Percentiles rank a stretch among this genome's conserved stretches.
Conservation (phyloP, 768 basidiomycete species). For the Lentinula raphanica region DNA sequence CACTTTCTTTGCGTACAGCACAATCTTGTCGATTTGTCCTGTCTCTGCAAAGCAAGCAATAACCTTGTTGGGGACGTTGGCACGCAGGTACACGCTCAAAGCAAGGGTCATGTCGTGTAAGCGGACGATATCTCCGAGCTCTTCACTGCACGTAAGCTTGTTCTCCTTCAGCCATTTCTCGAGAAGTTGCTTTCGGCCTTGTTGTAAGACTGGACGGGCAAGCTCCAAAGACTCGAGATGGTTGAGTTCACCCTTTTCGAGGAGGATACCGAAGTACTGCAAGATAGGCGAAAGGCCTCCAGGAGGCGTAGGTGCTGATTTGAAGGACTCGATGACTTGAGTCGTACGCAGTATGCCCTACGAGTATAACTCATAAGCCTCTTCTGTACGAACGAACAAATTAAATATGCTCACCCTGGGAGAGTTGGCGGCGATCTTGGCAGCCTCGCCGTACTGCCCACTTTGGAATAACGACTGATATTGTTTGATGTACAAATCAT, state of each 20-base stretch:
- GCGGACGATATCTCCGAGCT: slow-evolving; percentile 95
- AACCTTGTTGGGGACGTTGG: slow-evolving; percentile 97
- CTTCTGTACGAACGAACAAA: not conserved
- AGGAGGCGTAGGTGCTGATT: slow-evolving; percentile 84
- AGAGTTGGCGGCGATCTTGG: slow-evolving; percentile 96
- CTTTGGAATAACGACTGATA: slow-evolving; percentile 87
- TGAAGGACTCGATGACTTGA: slow-evolving; percentile 96
- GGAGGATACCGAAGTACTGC: slow-evolving; percentile 97
- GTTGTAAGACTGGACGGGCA: slow-evolving; percentile 91
- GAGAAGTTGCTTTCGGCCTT: slow-evolving; percentile 92
- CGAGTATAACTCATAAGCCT: slow-evolving; percentile 8
- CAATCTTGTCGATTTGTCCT: slow-evolving; percentile 97
- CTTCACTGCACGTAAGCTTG: slow-evolving; percentile 99
- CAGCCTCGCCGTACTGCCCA: slow-evolving; percentile 89
- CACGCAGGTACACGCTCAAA: slow-evolving; percentile 93
- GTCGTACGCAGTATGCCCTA: slow-evolving; percentile 93
- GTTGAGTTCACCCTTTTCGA: slow-evolving; percentile 98
- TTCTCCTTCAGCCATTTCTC: slow-evolving; percentile 99
- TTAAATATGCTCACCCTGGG: slow-evolving; percentile 60
- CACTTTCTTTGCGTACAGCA: slow-evolving; percentile 96
- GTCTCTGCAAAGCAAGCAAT: slow-evolving; percentile 99
- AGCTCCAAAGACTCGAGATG: slow-evolving; percentile 94
- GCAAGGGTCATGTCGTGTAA: slow-evolving; percentile 95
- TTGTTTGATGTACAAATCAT: slow-evolving; percentile 92
- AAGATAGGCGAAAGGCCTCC: slow-evolving; percentile 93